Base-by-base conservation (phyloP, 2,329 filamentous ascomycete genomes). In the Cyphellophora europaea region DNA sequence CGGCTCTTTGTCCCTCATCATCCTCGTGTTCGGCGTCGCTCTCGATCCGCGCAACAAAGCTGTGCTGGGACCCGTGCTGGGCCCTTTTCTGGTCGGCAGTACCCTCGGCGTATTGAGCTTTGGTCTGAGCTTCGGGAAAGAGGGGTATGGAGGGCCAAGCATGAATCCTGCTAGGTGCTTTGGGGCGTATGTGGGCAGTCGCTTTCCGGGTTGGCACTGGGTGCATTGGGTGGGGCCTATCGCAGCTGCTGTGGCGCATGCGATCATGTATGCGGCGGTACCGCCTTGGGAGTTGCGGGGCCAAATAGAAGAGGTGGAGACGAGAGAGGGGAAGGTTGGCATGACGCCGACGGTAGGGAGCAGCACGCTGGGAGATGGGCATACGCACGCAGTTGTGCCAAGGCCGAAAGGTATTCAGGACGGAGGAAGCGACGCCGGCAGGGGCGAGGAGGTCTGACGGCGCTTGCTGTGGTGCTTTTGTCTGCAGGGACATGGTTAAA, bases 21-120 rank as follows among this genome's bases (percentile, higher is more conserved):
- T 69, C 43, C 54, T 72, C 13, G 59, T 66, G 0, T 72, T 71
- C 41, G 67, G 69, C 2, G 63, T 70, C 8, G 69, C 67, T 11
- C 54, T 74, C 4, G 70, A 74, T 48, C 71, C 71, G 2, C 54
- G 69, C 3, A 69, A 73, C 44, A 57, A 57, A 1, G 52, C 60
- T 12, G 49, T 69, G 3, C 71, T 69, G 43, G 69, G 69, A 0
- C 67, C 65, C 4, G 61, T 66, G 1, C 50, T 70, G 1, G 61
- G 62, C 0, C 68, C 69, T 0, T 56, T 69, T 17, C 52, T 74
- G 6, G 66, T 72, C 11, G 63, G 67, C 5, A 37, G 63, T 11
- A 51, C 52, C 0, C 40, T 65, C 8, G 63, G 58, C 0, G 34
- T 63, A 4, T 42, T 58, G 3, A 49, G 52, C 0, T 61, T 62